These are phyloP conservation scores for Corchorus olitorius DNA, from an alignment of 345 rosid genomes.

Conservation along the genomic window DNA sequence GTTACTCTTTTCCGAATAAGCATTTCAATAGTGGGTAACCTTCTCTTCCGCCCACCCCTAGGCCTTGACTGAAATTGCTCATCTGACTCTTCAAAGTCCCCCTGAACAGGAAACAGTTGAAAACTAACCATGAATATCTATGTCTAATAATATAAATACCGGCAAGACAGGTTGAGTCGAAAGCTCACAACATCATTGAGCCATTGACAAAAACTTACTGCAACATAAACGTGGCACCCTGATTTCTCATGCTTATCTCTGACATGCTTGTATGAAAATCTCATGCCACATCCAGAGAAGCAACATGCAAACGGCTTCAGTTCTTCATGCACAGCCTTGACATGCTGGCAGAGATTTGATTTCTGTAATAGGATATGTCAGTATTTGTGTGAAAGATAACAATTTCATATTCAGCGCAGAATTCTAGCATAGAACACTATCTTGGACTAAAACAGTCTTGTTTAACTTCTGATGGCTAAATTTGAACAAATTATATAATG, in stretches of 20 bases:
- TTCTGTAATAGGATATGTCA: conserved; percentile 37
- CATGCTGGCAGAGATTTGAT: conserved; percentile 67
- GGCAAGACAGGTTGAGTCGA: no score
- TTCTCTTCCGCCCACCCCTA: conserved; percentile 81
- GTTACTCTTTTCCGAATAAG: conserved; percentile 24
- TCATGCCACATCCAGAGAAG: conserved; percentile 62
- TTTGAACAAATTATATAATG: background rate
- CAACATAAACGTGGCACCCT: conserved; percentile 48
- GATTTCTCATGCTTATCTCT: conserved; percentile 76
- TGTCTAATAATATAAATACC: background rate
- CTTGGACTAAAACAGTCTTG: background rate
- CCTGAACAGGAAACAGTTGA: conserved; percentile 44
- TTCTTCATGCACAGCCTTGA: conserved; percentile 73
- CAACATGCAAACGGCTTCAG: conserved; percentile 56
- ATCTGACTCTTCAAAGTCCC: conserved; percentile 72
- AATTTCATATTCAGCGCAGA: background rate
- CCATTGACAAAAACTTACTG: conserved; percentile 44
- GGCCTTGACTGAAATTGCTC: conserved; percentile 64
- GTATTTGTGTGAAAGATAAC: background rate
- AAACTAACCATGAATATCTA: background rate
- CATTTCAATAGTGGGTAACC: conserved; percentile 53
- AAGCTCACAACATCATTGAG: background rate
- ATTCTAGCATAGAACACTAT: background rate
- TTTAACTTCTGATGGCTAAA: background rate
- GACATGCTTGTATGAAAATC: conserved; percentile 79